Percentiles rank a stretch among this genome's conserved stretches.
These are phyloP conservation scores for Lasiodiplodia hormozganensis DNA, from an alignment of 2,329 filamentous ascomycete species.

Conservation along the genomic window DNA sequence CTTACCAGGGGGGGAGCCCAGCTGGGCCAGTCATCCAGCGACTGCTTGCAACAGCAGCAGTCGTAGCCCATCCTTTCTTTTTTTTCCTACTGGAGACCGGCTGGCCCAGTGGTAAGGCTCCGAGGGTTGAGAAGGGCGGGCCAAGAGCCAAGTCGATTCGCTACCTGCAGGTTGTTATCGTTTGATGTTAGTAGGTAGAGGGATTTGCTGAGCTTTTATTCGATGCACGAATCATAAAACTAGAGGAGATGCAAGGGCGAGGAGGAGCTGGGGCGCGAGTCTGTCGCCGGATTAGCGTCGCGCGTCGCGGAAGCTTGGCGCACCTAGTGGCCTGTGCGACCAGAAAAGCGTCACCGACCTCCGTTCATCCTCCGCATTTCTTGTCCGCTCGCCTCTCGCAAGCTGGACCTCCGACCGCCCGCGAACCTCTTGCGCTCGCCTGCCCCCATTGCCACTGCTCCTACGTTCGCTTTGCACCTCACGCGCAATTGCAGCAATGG, in stretches of 20 bases:
- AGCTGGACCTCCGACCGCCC: conserved; percentile 1
- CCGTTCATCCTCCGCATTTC: conserved; percentile 13
- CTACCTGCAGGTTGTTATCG: background rate
- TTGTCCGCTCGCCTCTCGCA: conserved; percentile 4
- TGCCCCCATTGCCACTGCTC: background rate
- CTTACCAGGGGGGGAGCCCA: no score
- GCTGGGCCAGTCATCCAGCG: no score
- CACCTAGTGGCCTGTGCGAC: conserved; percentile 7
- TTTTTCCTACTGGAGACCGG: no score
- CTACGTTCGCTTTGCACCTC: background rate
- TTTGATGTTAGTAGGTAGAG: background rate
- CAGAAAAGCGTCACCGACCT: conserved; percentile 23
- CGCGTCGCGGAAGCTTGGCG: background rate
- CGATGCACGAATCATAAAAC: background rate
- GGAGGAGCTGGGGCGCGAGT: background rate
- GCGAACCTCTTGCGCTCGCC: background rate
- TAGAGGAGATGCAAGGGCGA: background rate
- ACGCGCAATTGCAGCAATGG: conserved; percentile 9
- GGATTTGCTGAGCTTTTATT: background rate
- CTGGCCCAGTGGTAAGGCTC: no score
- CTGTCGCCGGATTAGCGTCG: background rate
- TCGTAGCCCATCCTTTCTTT: background rate
- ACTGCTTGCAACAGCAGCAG: no score
- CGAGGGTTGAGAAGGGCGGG: background rate
- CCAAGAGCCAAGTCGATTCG: background rate